Conservation (phyloP, 306 rosid genomes). For the Macrotyloma uniflorum region DNA sequence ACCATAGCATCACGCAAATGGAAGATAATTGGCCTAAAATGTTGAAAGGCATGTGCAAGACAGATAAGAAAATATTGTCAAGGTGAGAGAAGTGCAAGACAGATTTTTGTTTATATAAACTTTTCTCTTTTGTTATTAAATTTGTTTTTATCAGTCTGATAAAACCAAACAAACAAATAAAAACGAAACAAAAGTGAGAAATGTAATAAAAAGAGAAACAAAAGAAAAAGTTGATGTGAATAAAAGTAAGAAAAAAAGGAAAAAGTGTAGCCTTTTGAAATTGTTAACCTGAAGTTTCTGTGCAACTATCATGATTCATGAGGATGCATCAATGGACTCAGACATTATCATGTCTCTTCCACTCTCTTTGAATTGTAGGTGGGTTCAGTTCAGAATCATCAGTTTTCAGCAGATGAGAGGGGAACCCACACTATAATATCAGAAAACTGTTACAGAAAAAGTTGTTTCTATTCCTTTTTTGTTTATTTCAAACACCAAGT, state of each 20-base stretch:
- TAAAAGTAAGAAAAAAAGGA: not conserved
- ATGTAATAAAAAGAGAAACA: not conserved
- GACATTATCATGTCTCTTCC: not conserved
- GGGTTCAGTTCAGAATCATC: not conserved
- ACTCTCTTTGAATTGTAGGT: not conserved
- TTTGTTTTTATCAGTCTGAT: too few species aligned
- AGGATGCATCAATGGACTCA: not conserved
- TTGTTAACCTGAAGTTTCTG: not conserved
- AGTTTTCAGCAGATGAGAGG: not conserved
- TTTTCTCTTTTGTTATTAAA: too few species aligned
- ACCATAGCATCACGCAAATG: not conserved
- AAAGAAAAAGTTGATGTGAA: not conserved
- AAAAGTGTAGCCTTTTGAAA: not conserved
- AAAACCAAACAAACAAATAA: not conserved
- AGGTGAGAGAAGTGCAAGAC: not conserved
- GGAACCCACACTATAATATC: not conserved
- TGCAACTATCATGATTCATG: not conserved
- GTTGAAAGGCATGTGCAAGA: not conserved
- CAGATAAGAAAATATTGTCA: not conserved
- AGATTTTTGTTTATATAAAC: not conserved
- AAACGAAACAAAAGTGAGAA: not conserved
- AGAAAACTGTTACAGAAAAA: not conserved
- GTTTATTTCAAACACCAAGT: not conserved
- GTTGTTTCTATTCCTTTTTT: not conserved
- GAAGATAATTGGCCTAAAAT: too few species aligned